Conservation (phyloP, 2,329 filamentous ascomycete genomes). For the Ascochyta rabiei region DNA sequence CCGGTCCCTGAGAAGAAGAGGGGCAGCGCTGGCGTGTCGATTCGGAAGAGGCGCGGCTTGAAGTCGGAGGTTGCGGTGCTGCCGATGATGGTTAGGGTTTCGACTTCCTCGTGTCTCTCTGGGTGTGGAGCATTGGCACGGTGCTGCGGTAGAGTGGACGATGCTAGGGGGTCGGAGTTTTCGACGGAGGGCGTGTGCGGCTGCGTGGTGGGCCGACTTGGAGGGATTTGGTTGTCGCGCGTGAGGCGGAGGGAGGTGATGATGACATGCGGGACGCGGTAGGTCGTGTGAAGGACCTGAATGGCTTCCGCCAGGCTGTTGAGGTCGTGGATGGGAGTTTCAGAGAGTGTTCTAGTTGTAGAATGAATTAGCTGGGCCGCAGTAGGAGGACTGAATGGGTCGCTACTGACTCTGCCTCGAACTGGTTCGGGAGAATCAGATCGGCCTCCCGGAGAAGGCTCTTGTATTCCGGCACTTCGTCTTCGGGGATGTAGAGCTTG, state of each 20-base stretch:
- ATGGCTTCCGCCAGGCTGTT: constrained; percentile 75
- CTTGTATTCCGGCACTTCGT: constrained; percentile 91
- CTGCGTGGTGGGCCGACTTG: constrained; percentile 43
- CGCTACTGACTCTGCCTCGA: constrained; percentile 91
- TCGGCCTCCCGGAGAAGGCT: constrained; percentile 79
- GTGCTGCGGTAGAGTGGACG: background rate
- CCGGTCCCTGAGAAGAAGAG: constrained; percentile 96
- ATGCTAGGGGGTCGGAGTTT: background rate
- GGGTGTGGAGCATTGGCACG: background rate
- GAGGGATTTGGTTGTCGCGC: constrained; percentile 54
- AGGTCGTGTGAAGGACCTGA: constrained; percentile 74
- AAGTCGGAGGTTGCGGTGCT: constrained; percentile 71
- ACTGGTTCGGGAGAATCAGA: constrained; percentile 93
- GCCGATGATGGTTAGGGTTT: constrained; percentile 73
- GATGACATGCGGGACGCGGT: constrained; percentile 83
- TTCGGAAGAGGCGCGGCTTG: constrained; percentile 81
- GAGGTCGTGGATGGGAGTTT: constrained; percentile 80
- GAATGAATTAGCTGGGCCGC: too few relatives aligned
- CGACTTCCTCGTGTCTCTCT: constrained; percentile 17
- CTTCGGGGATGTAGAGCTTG: constrained; percentile 85
- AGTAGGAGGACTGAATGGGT: too few relatives aligned
- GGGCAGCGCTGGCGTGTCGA: constrained; percentile 84
- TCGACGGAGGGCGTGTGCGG: constrained; percentile 28
- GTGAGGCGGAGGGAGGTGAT: constrained; percentile 85
- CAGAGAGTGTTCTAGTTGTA: constrained; percentile 73